Evolutionary conservation across 257 asterid species (phyloP), one percentile per base, ranked within the genome.

Genomic region (Haberlea rhodopensis): DNA sequence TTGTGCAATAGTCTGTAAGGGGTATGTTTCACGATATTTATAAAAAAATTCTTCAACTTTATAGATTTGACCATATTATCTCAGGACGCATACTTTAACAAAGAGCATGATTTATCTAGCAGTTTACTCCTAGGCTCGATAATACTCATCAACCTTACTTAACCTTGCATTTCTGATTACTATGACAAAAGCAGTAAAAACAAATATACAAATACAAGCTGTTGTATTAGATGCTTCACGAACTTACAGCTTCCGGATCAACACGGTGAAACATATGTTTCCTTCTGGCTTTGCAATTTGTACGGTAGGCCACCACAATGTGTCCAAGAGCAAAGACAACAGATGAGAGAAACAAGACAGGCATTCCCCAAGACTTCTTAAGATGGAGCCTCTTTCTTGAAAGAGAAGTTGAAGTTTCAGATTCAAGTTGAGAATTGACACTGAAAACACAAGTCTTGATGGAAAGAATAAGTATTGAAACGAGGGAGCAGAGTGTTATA

Each of bases 311-410:
- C 66, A 92, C 81, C 27, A 92, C 99, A 67, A 82, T 84, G 81
- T 92, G 99, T 59, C 99, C 99, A 48, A 92, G 94, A 74, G 97
- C 96, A 85, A 92, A 85, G 66, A 83, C 99, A 66, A 85, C 96
- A 16, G 98, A 89, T 5, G 97, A 92, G 48, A 92, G 85, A 79
- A 92, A 92, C 71, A 92, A 81, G 57, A 92, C 96, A 2, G 99
- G 99, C 97, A 92, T 89, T 65, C 96, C 99, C 99, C 97, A 92
- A 10, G 99, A 92, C 85, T 80, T 92, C 81, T 89, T 92, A 69
- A 92, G 75, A 71, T 92, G 99, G 61, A 92, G 87, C 88, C 85
- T 87, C 78, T 79, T 88, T 82, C 87, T 82, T 27, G 97, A 80
- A 45, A 87, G 80, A 70, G 94, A 85, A 67, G 77, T 57, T 52